Conservation (phyloP, 116 monocot species). For the Phalaenopsis hybrid region DNA sequence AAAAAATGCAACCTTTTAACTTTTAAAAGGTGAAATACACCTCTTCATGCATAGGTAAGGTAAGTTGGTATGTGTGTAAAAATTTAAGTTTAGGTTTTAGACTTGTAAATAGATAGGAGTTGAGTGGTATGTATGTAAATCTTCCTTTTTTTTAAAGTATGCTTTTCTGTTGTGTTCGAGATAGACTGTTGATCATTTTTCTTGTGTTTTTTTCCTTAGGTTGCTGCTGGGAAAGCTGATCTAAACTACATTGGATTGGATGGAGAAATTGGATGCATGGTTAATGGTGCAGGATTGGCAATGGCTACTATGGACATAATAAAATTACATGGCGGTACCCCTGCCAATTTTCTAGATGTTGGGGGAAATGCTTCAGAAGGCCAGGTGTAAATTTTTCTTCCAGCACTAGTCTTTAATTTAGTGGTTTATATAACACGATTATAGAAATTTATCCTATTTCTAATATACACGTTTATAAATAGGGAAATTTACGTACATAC, state of each 20-base stretch:
- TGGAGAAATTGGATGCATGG: constrained; percentile 99
- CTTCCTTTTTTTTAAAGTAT: neutral
- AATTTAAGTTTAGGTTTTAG: no score
- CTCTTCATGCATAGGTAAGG: no score
- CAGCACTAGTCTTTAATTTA: neutral
- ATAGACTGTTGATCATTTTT: neutral
- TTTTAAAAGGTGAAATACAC: no score
- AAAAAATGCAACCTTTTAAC: no score
- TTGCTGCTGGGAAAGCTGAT: constrained; percentile 91
- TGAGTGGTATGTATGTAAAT: no score
- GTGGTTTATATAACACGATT: neutral
- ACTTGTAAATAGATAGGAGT: no score
- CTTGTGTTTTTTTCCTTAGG: constrained; percentile 34
- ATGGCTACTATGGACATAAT: constrained; percentile 99
- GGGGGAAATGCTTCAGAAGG: constrained; percentile 96
- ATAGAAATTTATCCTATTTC: neutral
- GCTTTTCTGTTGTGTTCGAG: neutral
- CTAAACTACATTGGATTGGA: constrained; percentile 95
- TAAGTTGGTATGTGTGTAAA: no score
- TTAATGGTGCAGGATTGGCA: constrained; percentile 94
- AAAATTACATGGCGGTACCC: constrained; percentile 87
- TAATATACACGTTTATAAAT: neutral
- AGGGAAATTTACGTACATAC: no score
- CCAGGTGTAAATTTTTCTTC: constrained; percentile 47
- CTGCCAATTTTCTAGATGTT: constrained; percentile 95